phyloP scores from a whole-genome alignment of 164 flowering plant species.

The Houttuynia cordata region DNA sequence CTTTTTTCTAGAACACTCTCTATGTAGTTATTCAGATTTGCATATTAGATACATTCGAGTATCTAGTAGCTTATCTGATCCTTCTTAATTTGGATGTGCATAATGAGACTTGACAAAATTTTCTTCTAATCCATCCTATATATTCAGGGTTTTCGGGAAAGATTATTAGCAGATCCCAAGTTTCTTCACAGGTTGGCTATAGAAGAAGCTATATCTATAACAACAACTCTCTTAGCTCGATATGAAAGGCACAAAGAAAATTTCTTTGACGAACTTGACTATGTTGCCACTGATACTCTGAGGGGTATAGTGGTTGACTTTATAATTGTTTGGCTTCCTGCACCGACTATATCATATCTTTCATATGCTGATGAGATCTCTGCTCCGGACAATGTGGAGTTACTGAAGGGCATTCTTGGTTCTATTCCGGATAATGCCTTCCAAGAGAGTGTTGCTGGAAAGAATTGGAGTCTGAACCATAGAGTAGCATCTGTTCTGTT shows the following conservation, averaged over 20 bases:
- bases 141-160: slow-evolving; percentile 91
- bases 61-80: too few relatives aligned
- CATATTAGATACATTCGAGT: too few relatives aligned
- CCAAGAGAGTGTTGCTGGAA: slow-evolving; percentile 72
- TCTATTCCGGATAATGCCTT: slow-evolving; percentile 99
- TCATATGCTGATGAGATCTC: slow-evolving; percentile 41
- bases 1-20: too few relatives aligned
- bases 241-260: slow-evolving; percentile 82
- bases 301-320: slow-evolving; percentile 87
- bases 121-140: too few relatives aligned
- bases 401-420: slow-evolving; percentile 63
- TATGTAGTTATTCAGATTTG: too few relatives aligned
- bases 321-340: slow-evolving; percentile 99
- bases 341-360: slow-evolving; percentile 86
- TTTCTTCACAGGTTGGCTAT: slow-evolving; percentile 84
- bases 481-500: slow-evolving; percentile 70
- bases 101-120: too few relatives aligned
- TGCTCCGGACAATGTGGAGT: slow-evolving; percentile 40
- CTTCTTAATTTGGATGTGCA: too few relatives aligned
- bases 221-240: slow-evolving; percentile 85
- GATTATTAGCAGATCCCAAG: slow-evolving; percentile 93
- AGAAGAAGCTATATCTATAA: slow-evolving; percentile 87
- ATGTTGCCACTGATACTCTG: slow-evolving; percentile 78
- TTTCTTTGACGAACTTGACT: slow-evolving; percentile 88
- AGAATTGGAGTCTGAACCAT: slow-evolving; percentile 68